Evolutionary conservation across 1,284 basidiomycete species (phyloP).

Genomic region (Neonothopanus nambi): DNA sequence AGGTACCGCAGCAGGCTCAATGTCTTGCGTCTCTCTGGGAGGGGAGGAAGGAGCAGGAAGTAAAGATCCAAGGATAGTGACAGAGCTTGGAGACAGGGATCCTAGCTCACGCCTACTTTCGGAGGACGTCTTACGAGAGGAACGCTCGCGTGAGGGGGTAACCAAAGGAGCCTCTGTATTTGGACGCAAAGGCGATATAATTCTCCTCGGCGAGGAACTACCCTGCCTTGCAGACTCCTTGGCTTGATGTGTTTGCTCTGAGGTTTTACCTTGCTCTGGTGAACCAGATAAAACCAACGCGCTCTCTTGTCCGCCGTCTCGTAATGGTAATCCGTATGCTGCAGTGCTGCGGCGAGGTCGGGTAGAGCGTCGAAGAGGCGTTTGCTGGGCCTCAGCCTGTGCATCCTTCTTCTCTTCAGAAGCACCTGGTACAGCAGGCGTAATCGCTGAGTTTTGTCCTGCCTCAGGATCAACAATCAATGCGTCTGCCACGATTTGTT

Average conservation of each 20-base stretch:
- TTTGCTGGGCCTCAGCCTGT: background rate
- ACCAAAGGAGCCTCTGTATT: background rate
- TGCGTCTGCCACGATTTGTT: constrained; percentile 17
- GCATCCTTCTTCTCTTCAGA: background rate
- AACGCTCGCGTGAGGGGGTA: background rate
- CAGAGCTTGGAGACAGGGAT: constrained; percentile 43
- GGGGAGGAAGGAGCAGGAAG: constrained; percentile 6
- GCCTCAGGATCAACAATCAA: constrained; percentile 3
- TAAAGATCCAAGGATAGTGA: constrained; percentile 30
- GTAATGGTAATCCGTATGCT: constrained; percentile 20
- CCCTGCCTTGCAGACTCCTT: too few relatives aligned
- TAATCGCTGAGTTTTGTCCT: background rate
- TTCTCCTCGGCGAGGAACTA: too few relatives aligned
- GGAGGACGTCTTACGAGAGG: constrained; percentile 19
- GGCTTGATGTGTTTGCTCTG: too few relatives aligned
- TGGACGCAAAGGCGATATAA: too few relatives aligned
- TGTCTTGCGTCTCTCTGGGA: background rate
- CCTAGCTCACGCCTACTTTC: constrained; percentile 36
- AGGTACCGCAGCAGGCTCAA: background rate
- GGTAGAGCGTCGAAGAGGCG: constrained; percentile 34
- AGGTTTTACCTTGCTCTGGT: constrained; percentile 19
- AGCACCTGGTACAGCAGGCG: background rate
- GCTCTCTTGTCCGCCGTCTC: constrained; percentile 16
- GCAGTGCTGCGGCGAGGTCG: constrained; percentile 35
- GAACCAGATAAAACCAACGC: constrained; percentile 23